Evolutionary conservation across 2,329 filamentous ascomycete species (phyloP), one percentile per base, ranked within the genome.

Genomic region (Fusarium secorum): DNA sequence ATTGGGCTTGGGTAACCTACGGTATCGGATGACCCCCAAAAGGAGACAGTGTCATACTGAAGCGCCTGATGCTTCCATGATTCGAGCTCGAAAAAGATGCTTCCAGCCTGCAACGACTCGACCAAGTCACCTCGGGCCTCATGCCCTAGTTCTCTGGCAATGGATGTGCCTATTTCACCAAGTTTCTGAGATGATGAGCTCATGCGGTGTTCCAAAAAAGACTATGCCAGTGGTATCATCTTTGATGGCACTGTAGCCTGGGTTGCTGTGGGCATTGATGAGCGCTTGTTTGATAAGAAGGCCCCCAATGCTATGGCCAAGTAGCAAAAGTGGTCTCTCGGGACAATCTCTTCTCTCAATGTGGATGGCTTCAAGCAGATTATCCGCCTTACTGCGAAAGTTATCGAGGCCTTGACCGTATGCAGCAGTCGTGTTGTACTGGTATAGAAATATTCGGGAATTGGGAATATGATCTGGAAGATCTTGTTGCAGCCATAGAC

Each of bases 51-150:
- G 7, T 22, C 3, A 13, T 48, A 22, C 7, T 48, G 10, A 3
- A 48, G 15, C 4, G 11, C 28, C 7, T 48, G 45, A 22, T 48
- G 45, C 10, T 22, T 48, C 45, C 45, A 48, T 18, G 28, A 48
- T 22, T 32, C 45, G 20, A 32, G 28, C 20, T 18, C 20, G 3
- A 20, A 32, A 6, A 48, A 32, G 14, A 8, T 7, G 11, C 14
- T 22, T 1, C 20, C 20, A 7, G 14, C 2, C 28, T 32, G 45
- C 7, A 30, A 7, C 4, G 14, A n/a, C 13, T 3, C 3, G 2
- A 17, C 10, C 9, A 46, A 3, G 11, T 17, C 26, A 17, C 14
- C 10, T 30, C 1, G 4, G 6, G 14, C 0, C 0, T 15, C 18
- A 46, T 28, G 20, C 10, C 20, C 20, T 0, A 46, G 7, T 17